Base-by-base conservation (phyloP, 1,284 basidiomycete genomes). In the Naganishia cerealis region DNA sequence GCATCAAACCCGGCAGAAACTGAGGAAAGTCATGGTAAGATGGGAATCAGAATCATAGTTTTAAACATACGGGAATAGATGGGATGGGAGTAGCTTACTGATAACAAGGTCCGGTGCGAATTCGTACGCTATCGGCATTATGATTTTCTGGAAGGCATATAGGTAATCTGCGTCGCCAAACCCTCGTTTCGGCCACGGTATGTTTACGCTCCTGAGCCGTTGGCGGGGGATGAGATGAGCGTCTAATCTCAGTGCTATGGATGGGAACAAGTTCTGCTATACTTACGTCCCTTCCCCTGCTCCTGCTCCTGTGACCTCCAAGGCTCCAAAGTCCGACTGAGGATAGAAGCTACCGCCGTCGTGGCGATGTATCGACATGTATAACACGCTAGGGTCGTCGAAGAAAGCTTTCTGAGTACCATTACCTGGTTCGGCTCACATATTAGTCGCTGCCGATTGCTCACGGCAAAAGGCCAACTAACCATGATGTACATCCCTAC, bases 1-100 rank as follows among this genome's bases (percentile, higher is more conserved):
- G 96, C 95, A 76, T 99, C 96, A 75, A 98, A 99, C 2, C 96
- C 96, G 21, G 96, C 93, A 16, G 94, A 98, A 74, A 99, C 94
- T 96, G 73, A 26, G 33, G 42, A 33, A 57, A 50, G 58, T n/a
- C 5, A 42, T 33, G 3, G 29, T 6, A 24, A 15, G 9, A 50
- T 8, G 10, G n/a, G 18, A 13, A 8, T 50, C 46, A 50, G n/a
- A 13, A 50, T 24, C n/a, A 50, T 21, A 24, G 21, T n/a, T 8
- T 1, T 3, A 21, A 8, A 50, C 46, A 18, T 18, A 2, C 12
- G 46, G 26, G 38, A 36, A 24, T 29, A 15, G 43, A 48, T 53
- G 13, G 36, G n/a, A 57, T 24, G 10, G n/a, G n/a, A 1, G 46
- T 21, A 18, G 80, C 89, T 72, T 75, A 96, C 94, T 92, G 72